Evolutionary conservation across 2,329 filamentous ascomycete genomes (phyloP).

Genomic region (Thermomyces lanuginosus): DNA sequence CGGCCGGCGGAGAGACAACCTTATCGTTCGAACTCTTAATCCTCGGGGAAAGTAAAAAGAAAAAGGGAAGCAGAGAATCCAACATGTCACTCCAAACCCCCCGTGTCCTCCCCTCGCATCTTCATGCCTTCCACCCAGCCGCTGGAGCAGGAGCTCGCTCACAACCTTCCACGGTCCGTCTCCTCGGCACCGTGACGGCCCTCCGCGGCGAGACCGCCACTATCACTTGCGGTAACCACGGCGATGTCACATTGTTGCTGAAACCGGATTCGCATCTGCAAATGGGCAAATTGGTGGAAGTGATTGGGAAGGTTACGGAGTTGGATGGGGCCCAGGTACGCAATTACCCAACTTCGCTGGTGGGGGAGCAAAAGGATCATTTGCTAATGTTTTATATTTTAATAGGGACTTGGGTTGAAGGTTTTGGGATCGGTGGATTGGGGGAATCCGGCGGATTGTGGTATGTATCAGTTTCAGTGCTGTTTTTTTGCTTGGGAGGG

Average conservation of each 20-base stretch:
- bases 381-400: background rate
- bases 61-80: background rate
- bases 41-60: too few relatives aligned
- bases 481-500: background rate
- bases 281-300: conserved; percentile 30
- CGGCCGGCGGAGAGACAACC: too few relatives aligned
- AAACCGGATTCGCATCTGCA: conserved; percentile 40
- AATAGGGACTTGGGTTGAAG: conserved; percentile 24
- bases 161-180: conserved; percentile 53
- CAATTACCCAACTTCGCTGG: background rate
- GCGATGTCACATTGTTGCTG: conserved; percentile 56
- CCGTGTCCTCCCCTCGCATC: conserved; percentile 64
- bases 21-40: too few relatives aligned
- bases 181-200: conserved; percentile 71
- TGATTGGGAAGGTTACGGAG: conserved; percentile 31
- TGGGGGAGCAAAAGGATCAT: background rate
- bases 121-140: conserved; percentile 54
- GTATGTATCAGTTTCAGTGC: conserved; percentile 13
- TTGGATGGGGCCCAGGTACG: conserved; percentile 24
- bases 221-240: conserved; percentile 54
- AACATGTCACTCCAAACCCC: conserved; percentile 59
- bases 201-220: conserved; percentile 65
- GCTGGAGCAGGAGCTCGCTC: conserved; percentile 10
- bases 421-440: conserved; percentile 28
- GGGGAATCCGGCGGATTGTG: conserved; percentile 24